Percentiles rank a stretch among this genome's conserved stretches.
These are phyloP conservation scores for Plasmodium inui DNA, from an alignment of 169 alveolate species.

Conservation along the genomic window DNA sequence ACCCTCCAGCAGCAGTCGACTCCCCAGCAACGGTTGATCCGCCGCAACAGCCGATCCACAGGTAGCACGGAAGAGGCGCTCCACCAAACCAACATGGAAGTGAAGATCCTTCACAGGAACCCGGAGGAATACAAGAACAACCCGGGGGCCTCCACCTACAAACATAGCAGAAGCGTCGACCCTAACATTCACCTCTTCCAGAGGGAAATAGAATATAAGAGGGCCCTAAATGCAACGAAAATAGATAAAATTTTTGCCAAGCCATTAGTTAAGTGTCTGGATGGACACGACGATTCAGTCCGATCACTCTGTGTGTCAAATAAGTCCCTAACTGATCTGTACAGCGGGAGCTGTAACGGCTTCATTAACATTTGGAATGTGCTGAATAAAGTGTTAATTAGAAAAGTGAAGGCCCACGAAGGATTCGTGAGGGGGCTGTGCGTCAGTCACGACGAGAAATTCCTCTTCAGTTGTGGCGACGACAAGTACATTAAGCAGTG, in stretches of 20 bases:
- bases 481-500: slow-evolving; percentile 91
- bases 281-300: slow-evolving; percentile 98
- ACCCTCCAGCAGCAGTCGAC: too few species aligned
- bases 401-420: slow-evolving; percentile 93
- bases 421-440: slow-evolving; percentile 95
- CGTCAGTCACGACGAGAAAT: slow-evolving; percentile 83
- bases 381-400: slow-evolving; percentile 88
- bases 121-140: slow-evolving; percentile 76
- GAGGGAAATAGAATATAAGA: slow-evolving; percentile 92
- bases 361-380: slow-evolving; percentile 96
- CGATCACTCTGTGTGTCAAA: slow-evolving; percentile 80
- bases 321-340: slow-evolving; percentile 83
- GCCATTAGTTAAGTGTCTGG: slow-evolving; percentile 95
- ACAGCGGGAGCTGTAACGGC: slow-evolving; percentile 97
- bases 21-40: not conserved
- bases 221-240: slow-evolving; percentile 98
- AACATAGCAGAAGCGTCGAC: slow-evolving; percentile 71
- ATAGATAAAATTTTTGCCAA: slow-evolving; percentile 97
- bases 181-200: slow-evolving; percentile 56
- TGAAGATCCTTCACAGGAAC: slow-evolving; percentile 82
- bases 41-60: not conserved
- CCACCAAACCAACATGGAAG: slow-evolving; percentile 66
- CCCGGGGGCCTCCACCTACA: slow-evolving; percentile 59
- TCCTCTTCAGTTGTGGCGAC: slow-evolving; percentile 92
- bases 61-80: not conserved